phyloP scores from a whole-genome alignment of 129 eudicot species.

The Tagetes patula region DNA sequence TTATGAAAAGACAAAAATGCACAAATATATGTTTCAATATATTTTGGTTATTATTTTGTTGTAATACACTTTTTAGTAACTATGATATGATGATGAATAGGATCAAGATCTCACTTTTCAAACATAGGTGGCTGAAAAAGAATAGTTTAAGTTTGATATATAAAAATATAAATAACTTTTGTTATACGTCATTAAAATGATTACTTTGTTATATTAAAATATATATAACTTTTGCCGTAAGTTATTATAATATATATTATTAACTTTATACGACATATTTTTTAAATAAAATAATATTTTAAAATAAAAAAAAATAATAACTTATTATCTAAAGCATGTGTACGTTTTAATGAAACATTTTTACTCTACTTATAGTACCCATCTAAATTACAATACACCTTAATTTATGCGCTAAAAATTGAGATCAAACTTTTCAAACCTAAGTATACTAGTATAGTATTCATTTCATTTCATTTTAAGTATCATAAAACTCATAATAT shows the following conservation, averaged over 20 bases:
- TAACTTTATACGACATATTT: neutral
- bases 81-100: neutral
- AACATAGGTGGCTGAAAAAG: neutral
- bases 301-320: neutral
- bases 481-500: too few relatives aligned
- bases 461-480: too few relatives aligned
- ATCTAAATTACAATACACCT: too few relatives aligned
- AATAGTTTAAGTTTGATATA: neutral
- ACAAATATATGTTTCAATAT: neutral
- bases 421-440: too few relatives aligned
- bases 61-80: neutral
- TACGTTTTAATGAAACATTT: too few relatives aligned
- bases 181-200: neutral
- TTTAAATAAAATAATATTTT: neutral
- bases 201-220: too few relatives aligned
- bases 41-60: too few relatives aligned
- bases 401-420: too few relatives aligned
- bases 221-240: neutral
- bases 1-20: neutral
- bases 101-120: neutral
- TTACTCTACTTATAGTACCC: too few relatives aligned
- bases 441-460: too few relatives aligned
- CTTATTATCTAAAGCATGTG: too few relatives aligned
- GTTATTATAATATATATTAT: neutral
- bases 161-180: neutral